These are phyloP conservation scores for Taxawa tesnikishii DNA, from an alignment of 2,329 filamentous ascomycete species.

Conservation along the genomic window DNA sequence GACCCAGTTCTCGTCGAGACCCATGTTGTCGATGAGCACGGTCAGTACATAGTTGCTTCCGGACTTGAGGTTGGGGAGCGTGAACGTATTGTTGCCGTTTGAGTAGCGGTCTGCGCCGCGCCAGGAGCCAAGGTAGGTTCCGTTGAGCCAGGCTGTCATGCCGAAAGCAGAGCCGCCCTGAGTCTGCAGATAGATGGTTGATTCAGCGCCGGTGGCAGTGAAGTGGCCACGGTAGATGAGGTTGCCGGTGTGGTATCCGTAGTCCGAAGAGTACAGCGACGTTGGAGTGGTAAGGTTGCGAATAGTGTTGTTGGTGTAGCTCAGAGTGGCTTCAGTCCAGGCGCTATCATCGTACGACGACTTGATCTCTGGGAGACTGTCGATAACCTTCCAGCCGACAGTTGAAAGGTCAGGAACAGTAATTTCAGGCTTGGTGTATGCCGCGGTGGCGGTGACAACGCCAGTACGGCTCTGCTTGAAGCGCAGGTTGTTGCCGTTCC, in stretches of 20 bases:
- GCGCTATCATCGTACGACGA: slow-evolving; percentile 53
- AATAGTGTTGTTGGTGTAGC: slow-evolving; percentile 50
- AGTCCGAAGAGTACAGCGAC: slow-evolving; percentile 54
- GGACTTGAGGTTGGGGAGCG: slow-evolving; percentile 37
- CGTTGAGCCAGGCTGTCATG: slow-evolving; percentile 53
- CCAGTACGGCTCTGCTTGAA: slow-evolving; percentile 18
- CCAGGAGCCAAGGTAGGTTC: slow-evolving; percentile 52
- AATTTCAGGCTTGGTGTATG: slow-evolving; percentile 39
- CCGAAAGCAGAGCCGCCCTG: slow-evolving; percentile 59
- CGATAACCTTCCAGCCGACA: slow-evolving; percentile 56
- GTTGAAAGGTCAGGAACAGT: slow-evolving; percentile 44
- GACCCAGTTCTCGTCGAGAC: slow-evolving; percentile 48
- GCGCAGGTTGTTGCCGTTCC: slow-evolving; percentile 41
- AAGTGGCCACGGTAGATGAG: slow-evolving; percentile 62
- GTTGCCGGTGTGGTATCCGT: slow-evolving; percentile 59
- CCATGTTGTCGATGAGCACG: slow-evolving; percentile 60
- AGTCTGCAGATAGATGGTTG: slow-evolving; percentile 29
- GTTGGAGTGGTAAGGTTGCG: slow-evolving; percentile 47
- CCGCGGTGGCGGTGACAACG: slow-evolving; percentile 39
- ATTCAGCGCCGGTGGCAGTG: slow-evolving; percentile 48
- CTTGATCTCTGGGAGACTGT: slow-evolving; percentile 59
- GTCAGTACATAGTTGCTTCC: slow-evolving; percentile 51
- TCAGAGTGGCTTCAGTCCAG: slow-evolving; percentile 51
- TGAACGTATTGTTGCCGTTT: slow-evolving; percentile 46
- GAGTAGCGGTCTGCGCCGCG: slow-evolving; percentile 44